Evolutionary conservation across 2,329 filamentous ascomycete genomes (phyloP), one percentile per base, ranked within the genome.

Genomic region (Phyllosticta capitalensis): DNA sequence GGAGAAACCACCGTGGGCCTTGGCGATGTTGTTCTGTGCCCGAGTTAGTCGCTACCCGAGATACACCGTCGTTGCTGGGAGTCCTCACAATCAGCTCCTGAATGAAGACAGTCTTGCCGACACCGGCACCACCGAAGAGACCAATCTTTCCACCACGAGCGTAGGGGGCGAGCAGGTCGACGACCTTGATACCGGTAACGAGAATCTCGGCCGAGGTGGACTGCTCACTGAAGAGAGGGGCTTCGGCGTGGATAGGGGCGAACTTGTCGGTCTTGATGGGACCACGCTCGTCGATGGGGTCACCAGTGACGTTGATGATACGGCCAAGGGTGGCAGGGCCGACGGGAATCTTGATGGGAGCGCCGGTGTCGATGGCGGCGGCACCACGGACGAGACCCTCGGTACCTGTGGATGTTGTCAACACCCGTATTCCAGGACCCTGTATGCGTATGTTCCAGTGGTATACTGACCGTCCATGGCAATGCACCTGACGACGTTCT

Each of bases 141-240:
- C 94, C 94, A 85, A 99, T 99, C 89, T 99, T 99, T 87, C 94
- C 94, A 90, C 94, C 94, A 95, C 94, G 94, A 77, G 94, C 94
- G 80, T 99, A 99, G 73, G 94, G 94, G 72, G 94, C 94, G 74
- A 99, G 87, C 68, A 99, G 85, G 79, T 99, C 94, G 81, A 99
- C 94, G 78, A 99, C 94, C 89, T 99, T 99, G 86, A 99, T 99
- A 87, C 94, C 94, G 69, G 94, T 99, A 72, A 95, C 89, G 70
- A 99, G 86, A 79, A 99, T 87, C 83, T 99, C 94, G 71, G 94
- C 94, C 71, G 85, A 83, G 71, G 94, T 99, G 67, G 94, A 95
- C 84, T 99, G 94, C 74, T 99, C 94, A 69, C 83, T 83, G 84
- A 97, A 99, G 75, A 81, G 80, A 67, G 94, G 94, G 68, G 94